Conservation (phyloP, 1,139 yeast genomes). For the Geotrichum bryndzae region DNA sequence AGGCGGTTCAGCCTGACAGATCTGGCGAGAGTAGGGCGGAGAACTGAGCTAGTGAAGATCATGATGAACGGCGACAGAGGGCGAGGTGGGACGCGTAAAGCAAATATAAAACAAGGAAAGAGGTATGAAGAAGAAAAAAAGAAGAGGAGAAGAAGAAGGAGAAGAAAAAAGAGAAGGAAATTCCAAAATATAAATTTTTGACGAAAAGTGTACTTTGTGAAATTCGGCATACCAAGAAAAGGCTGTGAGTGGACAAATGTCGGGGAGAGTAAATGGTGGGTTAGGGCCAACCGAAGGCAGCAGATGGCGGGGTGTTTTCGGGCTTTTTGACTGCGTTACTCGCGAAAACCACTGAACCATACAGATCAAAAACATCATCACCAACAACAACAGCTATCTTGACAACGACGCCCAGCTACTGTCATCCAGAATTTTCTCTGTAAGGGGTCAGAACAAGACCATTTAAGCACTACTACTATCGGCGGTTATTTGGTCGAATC, state of each 20-base stretch:
- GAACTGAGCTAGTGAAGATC: slow-evolving; percentile 10
- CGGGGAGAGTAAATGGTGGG: slow-evolving; percentile 7
- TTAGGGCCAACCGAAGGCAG: slow-evolving; percentile 4
- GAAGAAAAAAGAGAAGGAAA: neutral
- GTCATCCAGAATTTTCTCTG: too few relatives aligned
- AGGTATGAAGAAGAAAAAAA: neutral
- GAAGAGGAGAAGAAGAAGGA: neutral
- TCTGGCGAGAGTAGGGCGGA: slow-evolving; percentile 1
- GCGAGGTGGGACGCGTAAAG: neutral
- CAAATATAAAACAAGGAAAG: neutral
- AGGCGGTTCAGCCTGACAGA: slow-evolving; percentile 24
- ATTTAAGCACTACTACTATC: too few relatives aligned
- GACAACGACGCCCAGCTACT: too few relatives aligned
- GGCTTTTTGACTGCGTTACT: neutral
- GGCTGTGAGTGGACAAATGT: neutral
- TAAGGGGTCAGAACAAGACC: too few relatives aligned
- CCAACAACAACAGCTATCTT: too few relatives aligned
- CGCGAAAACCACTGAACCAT: neutral
- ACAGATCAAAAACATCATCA: neutral
- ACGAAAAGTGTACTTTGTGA: neutral
- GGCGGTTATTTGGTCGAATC: too few relatives aligned
- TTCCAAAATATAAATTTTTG: neutral
- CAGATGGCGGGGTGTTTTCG: slow-evolving; percentile 14
- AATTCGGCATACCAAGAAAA: neutral
- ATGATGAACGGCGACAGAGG: neutral